A percentile compares a stretch with the other conserved stretches of the same genome.
Evolutionary conservation across 345 rosid species (phyloP).

Genomic region (Rhodomyrtus tomentosa): DNA sequence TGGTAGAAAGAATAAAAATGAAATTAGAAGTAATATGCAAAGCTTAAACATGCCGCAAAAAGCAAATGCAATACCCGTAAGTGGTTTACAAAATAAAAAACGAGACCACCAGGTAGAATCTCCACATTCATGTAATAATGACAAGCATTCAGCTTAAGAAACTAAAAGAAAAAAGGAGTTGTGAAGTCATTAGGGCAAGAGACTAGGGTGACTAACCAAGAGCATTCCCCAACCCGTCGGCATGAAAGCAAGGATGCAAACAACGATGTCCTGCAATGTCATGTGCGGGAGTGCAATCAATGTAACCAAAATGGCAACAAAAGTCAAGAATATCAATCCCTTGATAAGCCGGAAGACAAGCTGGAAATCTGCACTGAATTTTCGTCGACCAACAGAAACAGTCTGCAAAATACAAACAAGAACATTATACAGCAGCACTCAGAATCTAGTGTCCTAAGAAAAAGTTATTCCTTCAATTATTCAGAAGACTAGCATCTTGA

Average conservation of each 20-base stretch:
- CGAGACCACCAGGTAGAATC: neutral
- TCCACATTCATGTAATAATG: neutral
- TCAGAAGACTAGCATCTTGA: neutral
- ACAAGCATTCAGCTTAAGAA: neutral
- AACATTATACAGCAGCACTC: neutral
- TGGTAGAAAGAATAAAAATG: neutral
- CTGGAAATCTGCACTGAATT: slow-evolving; percentile 90
- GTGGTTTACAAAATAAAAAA: neutral
- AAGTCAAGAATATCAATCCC: slow-evolving; percentile 89
- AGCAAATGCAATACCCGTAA: neutral
- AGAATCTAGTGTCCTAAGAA: neutral
- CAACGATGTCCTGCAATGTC: slow-evolving; percentile 77
- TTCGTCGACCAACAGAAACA: slow-evolving; percentile 90
- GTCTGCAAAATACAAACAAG: slow-evolving; percentile 33
- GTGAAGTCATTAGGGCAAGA: neutral
- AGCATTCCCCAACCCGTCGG: slow-evolving; percentile 99
- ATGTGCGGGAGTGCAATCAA: slow-evolving; percentile 77
- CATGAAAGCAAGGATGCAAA: slow-evolving; percentile 96
- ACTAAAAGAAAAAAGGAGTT: neutral
- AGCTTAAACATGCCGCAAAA: neutral
- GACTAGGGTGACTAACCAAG: slow-evolving; percentile 38
- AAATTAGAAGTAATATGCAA: neutral
- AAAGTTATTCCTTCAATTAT: neutral
- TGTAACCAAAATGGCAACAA: slow-evolving; percentile 61
- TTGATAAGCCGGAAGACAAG: slow-evolving; percentile 88